phyloP scores from a whole-genome alignment of 805 yeast genomes.

The Saccharomycopsis sp. region DNA sequence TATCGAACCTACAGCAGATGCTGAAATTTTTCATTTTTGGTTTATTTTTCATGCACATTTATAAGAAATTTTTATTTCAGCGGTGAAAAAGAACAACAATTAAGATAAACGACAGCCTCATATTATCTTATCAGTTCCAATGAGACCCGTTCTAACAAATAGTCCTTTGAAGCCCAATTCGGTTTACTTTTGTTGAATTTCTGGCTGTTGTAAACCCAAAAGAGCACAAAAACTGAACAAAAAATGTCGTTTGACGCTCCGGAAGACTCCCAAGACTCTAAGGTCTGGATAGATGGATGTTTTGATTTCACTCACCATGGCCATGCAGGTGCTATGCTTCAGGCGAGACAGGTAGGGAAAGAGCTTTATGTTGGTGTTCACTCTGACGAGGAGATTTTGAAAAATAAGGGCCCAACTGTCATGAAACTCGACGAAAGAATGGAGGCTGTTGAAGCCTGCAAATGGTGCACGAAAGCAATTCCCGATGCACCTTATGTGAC shows the following conservation, averaged over 20 bases:
- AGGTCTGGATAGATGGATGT: slow-evolving; percentile 96
- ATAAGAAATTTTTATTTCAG: too few relatives aligned
- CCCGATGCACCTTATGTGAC: slow-evolving; percentile 91
- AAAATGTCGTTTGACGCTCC: slow-evolving; percentile 17
- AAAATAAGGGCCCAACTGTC: slow-evolving; percentile 90
- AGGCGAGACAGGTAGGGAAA: slow-evolving; percentile 77
- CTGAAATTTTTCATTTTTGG: too few relatives aligned
- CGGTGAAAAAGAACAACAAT: too few relatives aligned
- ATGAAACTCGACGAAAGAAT: slow-evolving; percentile 78
- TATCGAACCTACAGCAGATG: too few relatives aligned
- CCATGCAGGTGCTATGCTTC: slow-evolving; percentile 94
- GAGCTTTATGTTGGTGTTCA: slow-evolving; percentile 85
- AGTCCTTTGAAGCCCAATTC: too few relatives aligned
- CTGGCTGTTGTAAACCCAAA: too few relatives aligned
- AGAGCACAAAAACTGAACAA: too few relatives aligned
- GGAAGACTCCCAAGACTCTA: slow-evolving; percentile 26
- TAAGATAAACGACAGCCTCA: too few relatives aligned
- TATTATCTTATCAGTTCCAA: too few relatives aligned
- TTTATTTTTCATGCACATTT: too few relatives aligned
- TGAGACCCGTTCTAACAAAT: too few relatives aligned
- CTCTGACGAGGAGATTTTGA: slow-evolving; percentile 76
- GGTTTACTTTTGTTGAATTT: too few relatives aligned
- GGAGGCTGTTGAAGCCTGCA: slow-evolving; percentile 81
- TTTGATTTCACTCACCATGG: slow-evolving; percentile 97
- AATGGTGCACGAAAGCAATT: slow-evolving; percentile 75